A percentile compares a stretch with the other conserved stretches of the same genome.
Conservation (phyloP, 2,329 filamentous ascomycete species). For the Botrytis porri region DNA sequence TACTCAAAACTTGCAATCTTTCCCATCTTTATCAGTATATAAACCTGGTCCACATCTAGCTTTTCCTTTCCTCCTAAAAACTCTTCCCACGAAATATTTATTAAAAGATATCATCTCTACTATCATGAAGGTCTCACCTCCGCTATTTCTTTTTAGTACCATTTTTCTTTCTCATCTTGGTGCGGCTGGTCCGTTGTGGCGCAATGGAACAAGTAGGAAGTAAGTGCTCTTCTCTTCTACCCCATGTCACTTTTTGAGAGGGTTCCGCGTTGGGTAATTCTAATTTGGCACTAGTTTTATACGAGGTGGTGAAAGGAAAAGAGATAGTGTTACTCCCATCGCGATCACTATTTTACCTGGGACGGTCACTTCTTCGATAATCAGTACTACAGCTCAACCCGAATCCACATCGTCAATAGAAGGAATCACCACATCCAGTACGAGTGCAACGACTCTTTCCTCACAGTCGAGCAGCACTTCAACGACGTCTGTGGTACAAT, state of each 20-base stretch:
- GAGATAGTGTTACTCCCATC: neutral
- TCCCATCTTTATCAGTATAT: neutral
- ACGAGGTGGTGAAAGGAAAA: neutral
- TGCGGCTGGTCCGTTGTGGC: constrained; percentile 13
- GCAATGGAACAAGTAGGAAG: constrained; percentile 13
- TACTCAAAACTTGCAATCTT: neutral
- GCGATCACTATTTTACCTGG: constrained; percentile 7
- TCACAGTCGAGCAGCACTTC: neutral
- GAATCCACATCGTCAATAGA: neutral
- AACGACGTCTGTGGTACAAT: neutral
- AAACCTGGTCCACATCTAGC: neutral
- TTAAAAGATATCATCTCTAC: neutral
- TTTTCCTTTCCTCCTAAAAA: neutral
- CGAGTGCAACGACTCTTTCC: neutral
- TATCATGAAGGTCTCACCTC: neutral
- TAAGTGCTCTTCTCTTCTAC: neutral
- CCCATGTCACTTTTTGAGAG: neutral
- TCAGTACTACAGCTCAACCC: neutral
- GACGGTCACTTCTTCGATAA: neutral
- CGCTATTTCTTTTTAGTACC: neutral
- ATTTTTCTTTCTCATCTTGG: neutral
- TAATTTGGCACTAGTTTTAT: neutral
- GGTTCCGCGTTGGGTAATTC: neutral
- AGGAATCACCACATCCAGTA: neutral
- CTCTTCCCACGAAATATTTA: neutral